Evolutionary conservation across 1,139 yeast genomes (phyloP), one percentile per base, ranked within the genome.

Genomic region (Blastobotrys persicus): DNA sequence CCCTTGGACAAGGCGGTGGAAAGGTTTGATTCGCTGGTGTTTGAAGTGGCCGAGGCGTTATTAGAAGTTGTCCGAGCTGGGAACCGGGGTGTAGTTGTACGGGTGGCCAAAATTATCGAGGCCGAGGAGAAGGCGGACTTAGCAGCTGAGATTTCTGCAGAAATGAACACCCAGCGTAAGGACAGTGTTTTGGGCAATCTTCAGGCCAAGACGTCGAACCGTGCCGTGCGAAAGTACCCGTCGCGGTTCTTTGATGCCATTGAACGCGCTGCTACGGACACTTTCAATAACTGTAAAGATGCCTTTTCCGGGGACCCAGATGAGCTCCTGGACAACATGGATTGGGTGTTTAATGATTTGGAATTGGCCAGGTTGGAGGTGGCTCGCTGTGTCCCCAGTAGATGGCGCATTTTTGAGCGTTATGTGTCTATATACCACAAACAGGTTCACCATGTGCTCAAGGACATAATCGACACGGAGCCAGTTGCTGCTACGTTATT

Each of bases 341-440:
- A 82, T 50, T 91, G 97, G 94, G 77, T 91, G 16, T 89, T 85
- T 64, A 84, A 85, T 55, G 98, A 92, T 60, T 69, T 92, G 52
- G 69, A 76, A 31, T 77, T 83, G 52, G 88, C 85, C 1, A 77
- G 79, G 49, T 77, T 78, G 35, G 80, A 80, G 18, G 69, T 88
- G 43, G 67, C 75, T 1, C 73, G 72, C n/a, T 70, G 78, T 47
- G 74, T 83, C 46, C 89, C 95, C 28, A 84, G 87, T 0, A 73
- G 77, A 50, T 92, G 98, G 98, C 76, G 81, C 44, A 74, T 91
- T 26, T 80, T 82, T 58, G 72, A 76, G 19, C 78, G 78, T 52
- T 79, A 83, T 48, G 83, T 83, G 57, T 73, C 75, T 14, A 80
- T 81, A 55, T 88, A 89, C 67, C 94, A 86, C 64, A 72, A 75